Evolutionary conservation across 2,329 filamentous ascomycete genomes (phyloP).

Genomic region (Mariannaea elegans): DNA sequence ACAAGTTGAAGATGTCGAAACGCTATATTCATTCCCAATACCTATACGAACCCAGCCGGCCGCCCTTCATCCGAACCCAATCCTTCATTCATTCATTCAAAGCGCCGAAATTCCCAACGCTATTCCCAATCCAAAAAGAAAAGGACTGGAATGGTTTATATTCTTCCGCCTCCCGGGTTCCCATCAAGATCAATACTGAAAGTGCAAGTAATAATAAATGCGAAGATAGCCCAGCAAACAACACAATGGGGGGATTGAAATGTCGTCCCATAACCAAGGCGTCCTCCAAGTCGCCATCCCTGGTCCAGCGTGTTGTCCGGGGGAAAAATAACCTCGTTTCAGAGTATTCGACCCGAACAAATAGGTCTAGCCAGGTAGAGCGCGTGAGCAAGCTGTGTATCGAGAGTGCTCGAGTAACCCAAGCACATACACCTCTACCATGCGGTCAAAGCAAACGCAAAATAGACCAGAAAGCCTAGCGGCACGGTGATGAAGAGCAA

Average conservation of each 20-base stretch:
- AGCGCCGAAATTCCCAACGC: slow-evolving; percentile 2
- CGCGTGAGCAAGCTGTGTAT: background rate
- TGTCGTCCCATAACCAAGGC: slow-evolving; percentile 14
- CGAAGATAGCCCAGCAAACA: background rate
- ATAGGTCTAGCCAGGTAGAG: background rate
- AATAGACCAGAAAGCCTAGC: slow-evolving; percentile 5
- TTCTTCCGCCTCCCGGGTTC: background rate
- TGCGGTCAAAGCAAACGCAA: slow-evolving; percentile 7
- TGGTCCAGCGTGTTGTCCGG: no score
- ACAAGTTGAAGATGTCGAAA: background rate
- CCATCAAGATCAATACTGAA: background rate
- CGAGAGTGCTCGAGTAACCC: background rate
- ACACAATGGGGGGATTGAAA: background rate
- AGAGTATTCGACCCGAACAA: background rate
- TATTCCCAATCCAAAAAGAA: background rate
- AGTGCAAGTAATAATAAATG: background rate
- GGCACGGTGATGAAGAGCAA: slow-evolving; percentile 8
- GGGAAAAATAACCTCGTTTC: background rate
- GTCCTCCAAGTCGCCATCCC: slow-evolving; percentile 1
- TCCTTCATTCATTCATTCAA: slow-evolving; percentile 25
- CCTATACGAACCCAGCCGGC: slow-evolving; percentile 9
- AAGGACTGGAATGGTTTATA: background rate
- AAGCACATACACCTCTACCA: slow-evolving; percentile 14
- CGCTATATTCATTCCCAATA: slow-evolving; percentile 23
- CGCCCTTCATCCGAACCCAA: background rate